These are phyloP conservation scores for Passiflora organensis DNA, from an alignment of 345 rosid genomes.

Conservation along the genomic window DNA sequence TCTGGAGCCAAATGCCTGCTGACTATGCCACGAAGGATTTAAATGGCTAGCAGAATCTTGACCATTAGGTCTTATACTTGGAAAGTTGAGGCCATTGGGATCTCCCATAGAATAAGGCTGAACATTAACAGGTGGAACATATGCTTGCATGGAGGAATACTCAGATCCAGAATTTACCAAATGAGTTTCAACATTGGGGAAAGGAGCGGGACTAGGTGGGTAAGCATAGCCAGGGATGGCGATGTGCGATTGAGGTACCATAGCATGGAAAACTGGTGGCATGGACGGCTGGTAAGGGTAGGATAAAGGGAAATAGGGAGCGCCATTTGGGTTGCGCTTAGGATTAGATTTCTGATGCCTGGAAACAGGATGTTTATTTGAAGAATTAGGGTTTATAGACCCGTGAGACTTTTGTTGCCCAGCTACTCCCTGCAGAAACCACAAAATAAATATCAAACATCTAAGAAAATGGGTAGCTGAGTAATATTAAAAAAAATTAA, in stretches of 20 bases:
- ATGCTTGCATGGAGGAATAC: constrained; percentile 43
- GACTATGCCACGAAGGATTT: constrained; percentile 62
- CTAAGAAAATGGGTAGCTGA: too few relatives aligned
- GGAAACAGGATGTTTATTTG: constrained; percentile 43
- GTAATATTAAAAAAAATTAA: too few relatives aligned
- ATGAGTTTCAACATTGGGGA: constrained; percentile 57
- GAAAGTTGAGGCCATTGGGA: constrained; percentile 41
- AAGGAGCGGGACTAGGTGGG: constrained; percentile 55
- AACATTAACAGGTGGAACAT: constrained; percentile 46
- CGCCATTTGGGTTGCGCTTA: constrained; percentile 48
- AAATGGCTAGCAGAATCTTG: constrained; percentile 44
- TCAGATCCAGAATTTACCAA: constrained; percentile 53
- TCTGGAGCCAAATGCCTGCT: constrained; percentile 44
- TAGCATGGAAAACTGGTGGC: constrained; percentile 48
- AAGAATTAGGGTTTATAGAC: constrained; percentile 47
- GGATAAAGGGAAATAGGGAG: constrained; percentile 54
- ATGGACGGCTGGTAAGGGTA: constrained; percentile 46
- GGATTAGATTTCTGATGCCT: constrained; percentile 62
- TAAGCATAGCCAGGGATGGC: constrained; percentile 57
- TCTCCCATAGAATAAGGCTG: constrained; percentile 60
- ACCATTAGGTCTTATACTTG: constrained; percentile 43
- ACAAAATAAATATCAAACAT: neutral
- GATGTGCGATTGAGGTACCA: constrained; percentile 60
- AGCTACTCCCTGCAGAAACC: constrained; percentile 40
- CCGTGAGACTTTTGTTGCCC: constrained; percentile 53